Evolutionary conservation across 805 yeast species (phyloP).

Genomic region (Brettanomyces custersianus): DNA sequence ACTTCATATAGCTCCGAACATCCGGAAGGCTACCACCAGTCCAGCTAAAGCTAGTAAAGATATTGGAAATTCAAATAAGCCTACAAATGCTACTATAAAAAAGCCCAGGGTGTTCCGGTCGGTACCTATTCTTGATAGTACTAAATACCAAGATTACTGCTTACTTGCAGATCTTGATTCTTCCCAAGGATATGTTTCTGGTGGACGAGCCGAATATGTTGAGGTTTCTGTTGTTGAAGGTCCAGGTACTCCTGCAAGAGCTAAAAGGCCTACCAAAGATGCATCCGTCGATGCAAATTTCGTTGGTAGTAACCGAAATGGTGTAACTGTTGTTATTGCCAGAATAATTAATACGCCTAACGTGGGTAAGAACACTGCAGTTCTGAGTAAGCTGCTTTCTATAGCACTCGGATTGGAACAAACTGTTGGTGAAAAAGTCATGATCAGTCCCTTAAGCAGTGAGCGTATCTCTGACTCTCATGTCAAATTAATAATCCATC

Average conservation of each 20-base stretch:
- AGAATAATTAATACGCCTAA: conserved; percentile 31
- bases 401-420: conserved; percentile 45
- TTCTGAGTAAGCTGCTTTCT: conserved; percentile 45
- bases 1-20: conserved; percentile 59
- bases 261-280: conserved; percentile 4
- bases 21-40: conserved; percentile 26
- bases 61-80: not conserved
- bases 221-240: conserved; percentile 45
- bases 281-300: conserved; percentile 3
- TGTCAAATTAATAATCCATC: conserved; percentile 32
- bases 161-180: not conserved
- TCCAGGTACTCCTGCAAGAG: conserved; percentile 30
- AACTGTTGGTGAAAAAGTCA: conserved; percentile 44
- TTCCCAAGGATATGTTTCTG: not conserved
- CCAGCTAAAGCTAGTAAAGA: not conserved
- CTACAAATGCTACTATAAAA: not conserved
- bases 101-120: too few relatives aligned
- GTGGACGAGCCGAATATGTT: conserved; percentile 35
- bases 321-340: conserved; percentile 6
- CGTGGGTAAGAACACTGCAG: conserved; percentile 33
- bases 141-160: not conserved
- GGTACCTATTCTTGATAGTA: too few relatives aligned
- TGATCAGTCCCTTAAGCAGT: conserved; percentile 29
- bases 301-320: too few relatives aligned
- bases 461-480: not conserved